Evolutionary conservation across 345 rosid species (phyloP).

Genomic region (Psidium friedrichsthalianum): DNA sequence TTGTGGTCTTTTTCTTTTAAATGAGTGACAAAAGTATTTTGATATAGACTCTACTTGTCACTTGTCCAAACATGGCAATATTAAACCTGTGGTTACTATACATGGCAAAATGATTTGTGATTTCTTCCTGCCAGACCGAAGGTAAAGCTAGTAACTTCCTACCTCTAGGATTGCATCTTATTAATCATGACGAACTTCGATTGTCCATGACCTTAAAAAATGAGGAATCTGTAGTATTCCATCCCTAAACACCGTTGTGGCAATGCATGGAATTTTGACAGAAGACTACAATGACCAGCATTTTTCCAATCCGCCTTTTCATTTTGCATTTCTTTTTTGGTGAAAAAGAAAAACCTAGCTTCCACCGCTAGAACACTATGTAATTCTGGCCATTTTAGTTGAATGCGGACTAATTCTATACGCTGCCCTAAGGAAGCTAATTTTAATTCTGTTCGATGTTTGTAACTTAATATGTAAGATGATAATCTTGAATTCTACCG

Average conservation of each 20-base stretch:
- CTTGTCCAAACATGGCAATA: neutral
- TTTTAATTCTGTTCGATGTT: conserved; percentile 51
- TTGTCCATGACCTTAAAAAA: neutral
- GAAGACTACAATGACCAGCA: neutral
- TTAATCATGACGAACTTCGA: neutral
- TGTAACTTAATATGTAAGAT: conserved; percentile 13
- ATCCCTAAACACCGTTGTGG: neutral
- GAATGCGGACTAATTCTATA: neutral
- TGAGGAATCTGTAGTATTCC: neutral
- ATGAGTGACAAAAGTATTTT: neutral
- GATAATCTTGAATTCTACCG: neutral
- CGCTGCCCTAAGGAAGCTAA: neutral
- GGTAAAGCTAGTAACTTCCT: neutral
- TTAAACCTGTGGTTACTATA: neutral
- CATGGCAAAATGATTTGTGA: neutral
- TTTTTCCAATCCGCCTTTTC: neutral
- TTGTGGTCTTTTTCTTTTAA: neutral
- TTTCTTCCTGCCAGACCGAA: neutral
- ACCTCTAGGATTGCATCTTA: neutral
- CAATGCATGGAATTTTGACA: neutral
- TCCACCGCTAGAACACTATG: neutral
- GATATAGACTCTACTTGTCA: neutral
- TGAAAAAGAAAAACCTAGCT: neutral
- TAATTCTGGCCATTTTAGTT: neutral
- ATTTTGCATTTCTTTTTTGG: neutral